Evolutionary conservation across 1,139 yeast species (phyloP), one percentile per base, ranked within the genome.

Genomic region (Petasospora fabianii): DNA sequence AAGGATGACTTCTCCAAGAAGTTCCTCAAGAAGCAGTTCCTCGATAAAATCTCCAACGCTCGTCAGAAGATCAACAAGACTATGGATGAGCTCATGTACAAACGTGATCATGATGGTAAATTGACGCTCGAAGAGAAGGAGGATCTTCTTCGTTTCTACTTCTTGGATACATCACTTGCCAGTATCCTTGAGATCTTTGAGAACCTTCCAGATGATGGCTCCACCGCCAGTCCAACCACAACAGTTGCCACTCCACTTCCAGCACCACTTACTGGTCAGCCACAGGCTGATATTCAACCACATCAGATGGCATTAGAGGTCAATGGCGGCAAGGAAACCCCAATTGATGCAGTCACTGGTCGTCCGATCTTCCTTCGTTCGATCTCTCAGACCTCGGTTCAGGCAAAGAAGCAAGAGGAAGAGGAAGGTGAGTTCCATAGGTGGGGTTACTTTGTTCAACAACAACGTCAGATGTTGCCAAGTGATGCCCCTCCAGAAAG

Each of bases 341-440:
- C 87, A 1, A 69, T 83, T 43, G 92, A 83, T 62, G 70, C 77
- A 40, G 64, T 71, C 22, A 83, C 92, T 0, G 94, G 94, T 32
- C 66, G 81, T 47, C 86, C 90, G 1, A 79, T 83, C 16, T 63
- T 81, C 43, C 71, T 79, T 62, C 70, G 80, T 51, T 75, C 80
- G 4, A 65, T 77, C 6, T 80, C 87, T 2, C 83, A 76, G 48
- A 79, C 86, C 0, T 79, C 85, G 1, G 55, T 75, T 6, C 79
- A 79, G 50, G 84, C 88, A 16, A 83, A 78, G 57, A 77, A 74
- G 49, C 87, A 83, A 58, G 96, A 87, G 54, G 78, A 80, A 47
- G 97, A 88, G 60, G 97, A 88, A 67, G 97, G 96, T 49, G 95
- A 85, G 55, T 71, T 87, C 47, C 96, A 86, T 61, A 79, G 84